A percentile compares a stretch with the other conserved stretches of the same genome.
phyloP scores from a whole-genome alignment of 2,329 filamentous ascomycete species.

The Claviceps cyperi region DNA sequence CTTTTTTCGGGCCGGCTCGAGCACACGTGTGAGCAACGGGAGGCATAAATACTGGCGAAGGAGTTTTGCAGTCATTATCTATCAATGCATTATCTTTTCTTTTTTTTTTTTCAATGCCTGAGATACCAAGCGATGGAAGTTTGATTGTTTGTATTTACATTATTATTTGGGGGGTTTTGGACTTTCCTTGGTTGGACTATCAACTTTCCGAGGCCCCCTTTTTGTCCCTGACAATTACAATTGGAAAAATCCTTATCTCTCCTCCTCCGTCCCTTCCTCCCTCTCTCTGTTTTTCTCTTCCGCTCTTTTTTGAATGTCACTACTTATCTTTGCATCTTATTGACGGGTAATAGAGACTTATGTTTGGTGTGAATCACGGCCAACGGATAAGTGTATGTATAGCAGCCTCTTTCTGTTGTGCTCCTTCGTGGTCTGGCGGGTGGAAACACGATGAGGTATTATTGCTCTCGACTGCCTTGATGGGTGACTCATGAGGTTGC shows the following conservation, averaged over 20 bases:
- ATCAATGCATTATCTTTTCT: constrained; percentile 2
- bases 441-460: background rate
- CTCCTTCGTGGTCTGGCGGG: background rate
- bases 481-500: constrained; percentile 29
- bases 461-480: background rate
- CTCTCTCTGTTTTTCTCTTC: too few relatives aligned
- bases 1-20: background rate
- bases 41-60: constrained; percentile 13
- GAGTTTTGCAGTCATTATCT: constrained; percentile 14
- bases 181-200: constrained; percentile 1
- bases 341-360: constrained; percentile 6
- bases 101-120: constrained; percentile 11
- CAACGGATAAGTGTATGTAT: background rate
- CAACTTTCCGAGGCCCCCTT: constrained; percentile 4
- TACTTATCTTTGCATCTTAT: background rate
- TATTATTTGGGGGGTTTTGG: background rate
- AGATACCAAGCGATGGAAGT: constrained; percentile 23
- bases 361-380: constrained; percentile 9
- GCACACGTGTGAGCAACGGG: constrained; percentile 1
- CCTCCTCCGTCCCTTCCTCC: background rate
- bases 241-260: constrained; percentile 5
- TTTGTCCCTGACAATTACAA: constrained; percentile 4
- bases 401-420: background rate
- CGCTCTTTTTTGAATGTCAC: constrained; percentile 7
- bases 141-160: constrained; percentile 18